Evolutionary conservation across 148 eudicot genomes (phyloP), one percentile per base, ranked within the genome.

Genomic region (Rheum nobile): DNA sequence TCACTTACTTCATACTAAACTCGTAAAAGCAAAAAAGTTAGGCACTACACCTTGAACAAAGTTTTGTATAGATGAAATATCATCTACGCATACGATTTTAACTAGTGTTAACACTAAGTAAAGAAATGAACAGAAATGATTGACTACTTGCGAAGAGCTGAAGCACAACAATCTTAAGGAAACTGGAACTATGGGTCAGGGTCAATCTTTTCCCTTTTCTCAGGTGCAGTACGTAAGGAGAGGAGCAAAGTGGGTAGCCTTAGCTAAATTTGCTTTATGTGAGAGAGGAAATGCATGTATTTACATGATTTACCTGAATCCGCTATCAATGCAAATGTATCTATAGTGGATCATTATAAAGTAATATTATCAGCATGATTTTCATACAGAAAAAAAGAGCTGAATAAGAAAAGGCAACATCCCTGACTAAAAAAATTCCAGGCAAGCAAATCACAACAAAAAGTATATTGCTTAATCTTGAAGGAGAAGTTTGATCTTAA

Each of bases 1-100:
- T 86, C 82, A 87, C 76, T 77, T 76, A 80, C 71, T 73, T 63
- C 72, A 71, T 43, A 69, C 38, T 9, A 50, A 76, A 75, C 32
- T 47, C n/a, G 26, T 34, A 42, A 13, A 54, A 41, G 59, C 74
- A 72, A 74, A 48, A 61, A 31, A 61, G 9, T 31, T 65, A 34
- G 39, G n/a, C 41, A 34, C 70, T 59, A 59, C 34, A 21, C 67
- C 37, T 55, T 65, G 39, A 32, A 34, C 39, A 34, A 10, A 34
- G 39, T 13, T 29, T 6, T 32, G 41, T 11, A 19, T 12, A 29
- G 9, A 38, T 4, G 16, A n/a, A 28, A 8, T 29, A 50, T 44
- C 35, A 70, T 44, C 29, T 19, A 68, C 5, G 43, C 72, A 68
- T 19, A 68, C 2, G 44, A 22, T 68, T 9, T 34, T 19, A 6